Evolutionary conservation across 2,329 filamentous ascomycete species (phyloP).

Genomic region (Ophiostoma himal-ulmi): DNA sequence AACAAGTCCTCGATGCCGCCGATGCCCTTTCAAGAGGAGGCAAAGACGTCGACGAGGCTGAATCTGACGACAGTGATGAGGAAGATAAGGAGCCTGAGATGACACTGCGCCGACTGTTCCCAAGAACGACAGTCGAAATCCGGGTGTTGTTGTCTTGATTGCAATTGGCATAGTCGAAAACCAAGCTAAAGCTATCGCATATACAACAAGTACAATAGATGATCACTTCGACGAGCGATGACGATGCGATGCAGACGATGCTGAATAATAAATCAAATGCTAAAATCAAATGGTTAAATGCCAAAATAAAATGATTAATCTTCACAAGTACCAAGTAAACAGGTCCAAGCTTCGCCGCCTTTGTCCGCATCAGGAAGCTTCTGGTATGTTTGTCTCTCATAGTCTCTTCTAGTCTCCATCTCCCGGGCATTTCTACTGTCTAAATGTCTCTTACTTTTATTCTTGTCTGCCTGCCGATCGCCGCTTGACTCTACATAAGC

Average conservation of each 20-base stretch:
- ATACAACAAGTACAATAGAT: not conserved
- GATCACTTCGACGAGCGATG: not conserved
- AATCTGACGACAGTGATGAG: conserved; percentile 7
- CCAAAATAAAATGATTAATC: not conserved
- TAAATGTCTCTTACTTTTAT: not conserved
- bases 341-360: not conserved
- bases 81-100: conserved; percentile 6
- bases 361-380: conserved; percentile 1
- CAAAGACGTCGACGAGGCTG: conserved; percentile 29
- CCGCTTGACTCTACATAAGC: conserved; percentile 5
- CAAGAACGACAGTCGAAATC: conserved; percentile 55
- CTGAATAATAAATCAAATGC: not conserved
- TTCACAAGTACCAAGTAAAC: not conserved
- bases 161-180: not conserved
- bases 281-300: not conserved
- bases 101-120: conserved; percentile 45
- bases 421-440: not conserved
- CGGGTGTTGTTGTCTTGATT: conserved; percentile 50
- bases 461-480: conserved; percentile 11
- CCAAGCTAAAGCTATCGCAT: not conserved
- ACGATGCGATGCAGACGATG: not conserved
- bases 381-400: not conserved
- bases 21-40: conserved; percentile 34
- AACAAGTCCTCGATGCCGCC: conserved; percentile 43
- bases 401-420: not conserved